Conservation (phyloP, 164 flowering plant species). For the Kingdonia uniflora region DNA sequence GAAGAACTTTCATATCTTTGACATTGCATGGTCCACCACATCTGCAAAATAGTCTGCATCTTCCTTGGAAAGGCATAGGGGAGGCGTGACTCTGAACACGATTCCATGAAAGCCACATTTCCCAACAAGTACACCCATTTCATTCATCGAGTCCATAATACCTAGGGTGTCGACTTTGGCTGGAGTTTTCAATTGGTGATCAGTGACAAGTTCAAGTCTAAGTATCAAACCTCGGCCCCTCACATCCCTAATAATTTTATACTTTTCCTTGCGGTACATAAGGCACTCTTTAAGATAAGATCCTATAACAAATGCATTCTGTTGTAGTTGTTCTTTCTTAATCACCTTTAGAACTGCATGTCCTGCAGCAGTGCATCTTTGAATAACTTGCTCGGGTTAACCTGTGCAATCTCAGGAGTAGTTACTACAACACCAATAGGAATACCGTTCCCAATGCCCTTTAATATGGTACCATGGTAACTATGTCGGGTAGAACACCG, state of each 20-base stretch:
- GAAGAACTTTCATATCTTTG: too few species aligned
- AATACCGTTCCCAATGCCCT: too few species aligned
- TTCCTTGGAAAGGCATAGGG: constrained; percentile 35
- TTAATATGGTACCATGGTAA: constrained; percentile 97
- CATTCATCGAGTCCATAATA: too few species aligned
- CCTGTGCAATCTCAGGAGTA: constrained; percentile 86
- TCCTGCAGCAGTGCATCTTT: too few species aligned
- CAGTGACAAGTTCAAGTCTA: too few species aligned
- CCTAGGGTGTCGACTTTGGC: constrained; percentile 14
- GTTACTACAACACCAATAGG: constrained; percentile 99
- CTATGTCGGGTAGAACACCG: constrained; percentile 93
- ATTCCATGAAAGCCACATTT: constrained; percentile 14
- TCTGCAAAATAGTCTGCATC: constrained; percentile 65
- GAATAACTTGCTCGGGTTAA: constrained; percentile 53
- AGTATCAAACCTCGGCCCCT: too few species aligned
- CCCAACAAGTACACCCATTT: constrained; percentile 78
- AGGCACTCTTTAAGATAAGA: constrained; percentile 70
- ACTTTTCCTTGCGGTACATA: constrained; percentile 45
- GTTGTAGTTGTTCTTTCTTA: too few species aligned
- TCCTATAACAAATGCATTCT: constrained; percentile 72
- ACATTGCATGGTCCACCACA: too few species aligned
- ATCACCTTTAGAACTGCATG: too few species aligned
- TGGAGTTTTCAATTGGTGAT: too few species aligned
- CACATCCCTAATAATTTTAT: constrained; percentile 45
- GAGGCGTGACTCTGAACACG: too few species aligned